Evolutionary conservation across 352 stramenopile species (phyloP).

Genomic region (Phytopythium vexans): DNA sequence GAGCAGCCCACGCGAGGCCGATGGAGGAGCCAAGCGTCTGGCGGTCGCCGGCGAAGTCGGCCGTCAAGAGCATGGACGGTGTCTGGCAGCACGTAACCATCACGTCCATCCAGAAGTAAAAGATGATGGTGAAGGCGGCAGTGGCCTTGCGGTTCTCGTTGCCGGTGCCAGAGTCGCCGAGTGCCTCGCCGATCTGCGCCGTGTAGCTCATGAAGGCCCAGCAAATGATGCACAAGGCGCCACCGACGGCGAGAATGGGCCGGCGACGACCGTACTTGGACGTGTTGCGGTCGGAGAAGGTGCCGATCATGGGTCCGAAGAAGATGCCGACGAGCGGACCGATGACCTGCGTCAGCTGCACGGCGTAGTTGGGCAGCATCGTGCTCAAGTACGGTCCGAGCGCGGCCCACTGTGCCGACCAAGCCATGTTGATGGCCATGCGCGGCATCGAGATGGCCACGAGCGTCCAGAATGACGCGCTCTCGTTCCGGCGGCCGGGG

Average conservation of each 20-base stretch:
- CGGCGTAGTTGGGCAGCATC: slow-evolving; percentile 34
- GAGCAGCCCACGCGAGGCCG: slow-evolving; percentile 19
- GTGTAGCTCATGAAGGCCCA: slow-evolving; percentile 37
- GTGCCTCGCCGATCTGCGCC: slow-evolving; percentile 17
- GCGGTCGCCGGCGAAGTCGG: slow-evolving; percentile 37
- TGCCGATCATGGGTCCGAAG: slow-evolving; percentile 30
- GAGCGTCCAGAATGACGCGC: slow-evolving; percentile 28
- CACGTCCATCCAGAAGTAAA: slow-evolving; percentile 52
- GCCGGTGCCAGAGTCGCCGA: slow-evolving; percentile 14
- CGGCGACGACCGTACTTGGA: slow-evolving; percentile 34
- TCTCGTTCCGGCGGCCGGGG: neutral
- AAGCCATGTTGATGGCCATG: slow-evolving; percentile 54
- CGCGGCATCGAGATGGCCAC: slow-evolving; percentile 39
- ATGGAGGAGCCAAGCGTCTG: slow-evolving; percentile 31
- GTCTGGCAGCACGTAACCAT: slow-evolving; percentile 35
- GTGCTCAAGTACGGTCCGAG: slow-evolving; percentile 42
- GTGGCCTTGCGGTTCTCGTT: slow-evolving; percentile 25
- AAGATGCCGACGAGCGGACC: slow-evolving; percentile 40
- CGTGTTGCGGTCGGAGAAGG: slow-evolving; percentile 34
- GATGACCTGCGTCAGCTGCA: slow-evolving; percentile 45
- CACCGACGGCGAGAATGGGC: slow-evolving; percentile 26
- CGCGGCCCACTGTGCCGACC: slow-evolving; percentile 45
- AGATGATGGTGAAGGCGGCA: slow-evolving; percentile 25
- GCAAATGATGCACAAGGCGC: slow-evolving; percentile 25
- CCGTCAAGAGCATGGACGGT: slow-evolving; percentile 26